Evolutionary conservation across 108 stramenopile genomes (phyloP), one percentile per base, ranked within the genome.

Genomic region (Cyclostephanos tholiformis): DNA sequence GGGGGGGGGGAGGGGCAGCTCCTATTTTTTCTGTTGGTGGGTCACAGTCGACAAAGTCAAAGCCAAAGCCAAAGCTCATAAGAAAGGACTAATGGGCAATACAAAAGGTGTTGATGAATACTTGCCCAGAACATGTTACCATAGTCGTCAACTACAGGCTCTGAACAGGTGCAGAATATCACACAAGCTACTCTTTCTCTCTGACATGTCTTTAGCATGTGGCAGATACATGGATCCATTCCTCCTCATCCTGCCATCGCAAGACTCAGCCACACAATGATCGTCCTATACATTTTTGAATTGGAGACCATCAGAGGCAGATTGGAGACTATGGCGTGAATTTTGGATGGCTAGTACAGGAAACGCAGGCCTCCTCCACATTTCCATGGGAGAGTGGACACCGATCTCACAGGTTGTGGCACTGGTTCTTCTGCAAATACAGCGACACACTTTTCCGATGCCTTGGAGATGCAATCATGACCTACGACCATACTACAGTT

Each of bases 81-180:
- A n/a, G n/a, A n/a, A n/a, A n/a, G n/a, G n/a, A n/a, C n/a, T n/a
- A n/a, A n/a, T n/a, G n/a, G n/a, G n/a, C n/a, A n/a, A n/a, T n/a
- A n/a, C n/a, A n/a, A n/a, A n/a, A n/a, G n/a, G n/a, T n/a, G n/a
- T n/a, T n/a, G n/a, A n/a, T n/a, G n/a, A n/a, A n/a, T n/a, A n/a
- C n/a, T n/a, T n/a, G n/a, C n/a, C n/a, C n/a, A n/a, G n/a, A n/a
- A n/a, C n/a, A n/a, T n/a, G n/a, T n/a, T n/a, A n/a, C n/a, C 19
- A 12, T 4, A 6, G 56, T 3, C 20, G 8, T 12, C 19, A 57
- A 23, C 8, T 57, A 12, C 7, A 25, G 12, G 12, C 12, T 5
- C 56, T 57, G 26, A 57, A 57, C 25, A 22, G 67, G 19, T 53
- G 51, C 55, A 32, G 67, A 25, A 26, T 68, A 6, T 6, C 52